A percentile compares a stretch with the other conserved stretches of the same genome.
These are phyloP conservation scores for Fraxinus velutina DNA, from an alignment of 305 asterid genomes.

Conservation along the genomic window DNA sequence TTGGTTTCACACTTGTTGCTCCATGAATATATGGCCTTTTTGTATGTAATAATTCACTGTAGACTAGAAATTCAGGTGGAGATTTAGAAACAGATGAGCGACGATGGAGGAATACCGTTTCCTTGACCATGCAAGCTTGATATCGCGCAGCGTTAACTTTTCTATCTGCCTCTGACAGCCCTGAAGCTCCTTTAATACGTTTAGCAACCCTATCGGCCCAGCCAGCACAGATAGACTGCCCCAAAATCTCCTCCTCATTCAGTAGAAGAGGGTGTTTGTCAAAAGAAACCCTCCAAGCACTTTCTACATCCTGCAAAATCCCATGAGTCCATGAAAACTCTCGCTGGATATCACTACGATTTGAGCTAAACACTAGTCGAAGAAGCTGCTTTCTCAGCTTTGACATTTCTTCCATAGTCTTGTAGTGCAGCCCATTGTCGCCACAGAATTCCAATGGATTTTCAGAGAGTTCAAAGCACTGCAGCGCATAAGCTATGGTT, in stretches of 20 bases:
- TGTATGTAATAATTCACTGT: neutral
- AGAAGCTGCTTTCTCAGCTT: neutral
- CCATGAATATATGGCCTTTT: neutral
- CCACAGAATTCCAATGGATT: neutral
- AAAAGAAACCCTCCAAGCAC: neutral
- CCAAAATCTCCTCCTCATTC: neutral
- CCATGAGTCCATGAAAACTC: neutral
- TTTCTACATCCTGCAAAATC: neutral
- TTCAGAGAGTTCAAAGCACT: neutral
- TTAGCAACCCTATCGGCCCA: neutral
- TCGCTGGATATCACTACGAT: neutral
- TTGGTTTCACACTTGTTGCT: neutral
- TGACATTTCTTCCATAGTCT: neutral
- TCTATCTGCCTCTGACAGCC: neutral
- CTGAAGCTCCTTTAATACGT: neutral
- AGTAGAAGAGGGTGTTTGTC: neutral
- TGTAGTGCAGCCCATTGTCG: neutral
- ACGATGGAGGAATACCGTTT: neutral
- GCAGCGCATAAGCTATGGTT: neutral
- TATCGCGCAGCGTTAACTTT: neutral
- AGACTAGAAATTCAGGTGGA: neutral
- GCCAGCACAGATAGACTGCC: neutral
- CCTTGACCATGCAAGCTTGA: neutral
- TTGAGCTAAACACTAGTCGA: neutral
- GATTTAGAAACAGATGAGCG: neutral